Evolutionary conservation across 129 eudicot species (phyloP), one percentile per base, ranked within the genome.

Genomic region (Ambrosia trifida): DNA sequence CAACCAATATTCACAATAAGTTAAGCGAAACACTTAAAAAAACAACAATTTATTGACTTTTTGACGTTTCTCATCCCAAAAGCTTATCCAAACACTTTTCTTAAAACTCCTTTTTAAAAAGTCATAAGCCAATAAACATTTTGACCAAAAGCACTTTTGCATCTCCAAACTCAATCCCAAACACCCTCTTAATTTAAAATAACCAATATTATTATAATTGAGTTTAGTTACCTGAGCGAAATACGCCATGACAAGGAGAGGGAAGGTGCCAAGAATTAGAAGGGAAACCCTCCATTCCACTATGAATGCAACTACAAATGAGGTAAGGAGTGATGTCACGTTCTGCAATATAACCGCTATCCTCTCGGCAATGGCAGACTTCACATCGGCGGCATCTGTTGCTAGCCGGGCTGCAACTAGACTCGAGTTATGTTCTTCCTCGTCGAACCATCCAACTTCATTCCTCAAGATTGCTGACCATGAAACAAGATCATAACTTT

Each of bases 401-500:
- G 98, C 89, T 62, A 93, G 51, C 12, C 96, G 91, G 40, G 96
- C 91, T 76, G 98, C 96, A 44, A 93, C 80, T 11, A 93, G 90
- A 77, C 95, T 93, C 12, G 98, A 93, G 85, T 93, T 93, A 63
- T 93, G 88, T 76, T 93, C 98, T 46, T 93, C 98, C 79, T 93
- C 98, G 7, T 93, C 98, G 76, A 77, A 93, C 98, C 98, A 93
- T 73, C 95, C 98, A 18, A 93, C 98, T 89, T 93, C 98, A 84
- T 93, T 93, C 91, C 95, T 89, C 71, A 93, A 36, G 69, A 93
- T 93, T 47, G 96, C 98, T 93, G 85, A 67, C 52, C 58, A 43
- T 68, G 32, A 53, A 68, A 43, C 7, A 50, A 41, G 31, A 61
- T 44, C 12, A 38, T 12, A 41, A 46, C 52, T 30, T 46, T n/a